phyloP scores from a whole-genome alignment of 176 grass and related monocot genomes.

The Puccinellia tenuiflora region DNA sequence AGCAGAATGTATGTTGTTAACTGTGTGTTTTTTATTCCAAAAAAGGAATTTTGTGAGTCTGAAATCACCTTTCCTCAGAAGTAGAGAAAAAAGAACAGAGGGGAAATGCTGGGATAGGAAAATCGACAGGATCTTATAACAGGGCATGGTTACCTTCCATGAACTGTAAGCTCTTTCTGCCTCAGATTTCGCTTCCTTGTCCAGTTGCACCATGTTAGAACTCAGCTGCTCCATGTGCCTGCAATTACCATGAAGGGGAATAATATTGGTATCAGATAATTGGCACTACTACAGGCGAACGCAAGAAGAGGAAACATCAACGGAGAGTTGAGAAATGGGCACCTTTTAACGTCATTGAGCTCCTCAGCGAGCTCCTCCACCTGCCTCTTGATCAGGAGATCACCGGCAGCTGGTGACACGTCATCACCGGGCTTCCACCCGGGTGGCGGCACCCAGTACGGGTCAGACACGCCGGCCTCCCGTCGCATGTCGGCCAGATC shows the following conservation, averaged over 20 bases:
- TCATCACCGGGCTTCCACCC: constrained; percentile 79
- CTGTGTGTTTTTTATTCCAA: background rate
- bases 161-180: constrained; percentile 30
- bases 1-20: background rate
- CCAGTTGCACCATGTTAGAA: constrained; percentile 22
- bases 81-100: background rate
- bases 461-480: constrained; percentile 61
- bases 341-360: constrained; percentile 43
- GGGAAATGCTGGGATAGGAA: background rate
- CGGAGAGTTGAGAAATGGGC: background rate
- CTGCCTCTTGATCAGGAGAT: constrained; percentile 47
- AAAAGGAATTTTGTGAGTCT: background rate
- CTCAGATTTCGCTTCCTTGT: constrained; percentile 33
- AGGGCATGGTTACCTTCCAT: constrained; percentile 27
- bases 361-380: constrained; percentile 61
- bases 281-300: background rate
- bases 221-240: constrained; percentile 47
- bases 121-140: background rate
- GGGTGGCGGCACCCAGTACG: constrained; percentile 65
- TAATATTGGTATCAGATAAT: background rate
- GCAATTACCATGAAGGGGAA: background rate
- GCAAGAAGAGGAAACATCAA: background rate
- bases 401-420: constrained; percentile 35
- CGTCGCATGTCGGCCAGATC: constrained; percentile 51
- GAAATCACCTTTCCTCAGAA: constrained; percentile 5